phyloP scores from a whole-genome alignment of 352 stramenopile species.

The Thalassiosira hispida region DNA sequence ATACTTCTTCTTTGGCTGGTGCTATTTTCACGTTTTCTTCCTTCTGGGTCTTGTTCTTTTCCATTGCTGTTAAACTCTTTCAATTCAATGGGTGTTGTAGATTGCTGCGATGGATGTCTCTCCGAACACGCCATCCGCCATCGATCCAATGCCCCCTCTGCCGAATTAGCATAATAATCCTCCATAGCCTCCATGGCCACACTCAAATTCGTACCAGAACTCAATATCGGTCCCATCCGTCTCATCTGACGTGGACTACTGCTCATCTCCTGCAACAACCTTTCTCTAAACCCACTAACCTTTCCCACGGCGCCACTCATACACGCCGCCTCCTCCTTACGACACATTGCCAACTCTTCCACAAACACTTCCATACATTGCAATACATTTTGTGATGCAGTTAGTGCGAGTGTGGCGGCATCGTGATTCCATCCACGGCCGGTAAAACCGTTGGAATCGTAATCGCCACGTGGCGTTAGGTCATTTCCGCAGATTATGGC shows the following conservation, averaged over 20 bases:
- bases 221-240: constrained; percentile 53
- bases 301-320: constrained; percentile 18
- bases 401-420: constrained; percentile 24
- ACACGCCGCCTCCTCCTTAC: constrained; percentile 26
- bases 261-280: neutral
- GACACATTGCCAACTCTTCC: constrained; percentile 37
- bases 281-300: constrained; percentile 12
- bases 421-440: constrained; percentile 34
- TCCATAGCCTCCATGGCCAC: constrained; percentile 53
- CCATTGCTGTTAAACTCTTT: neutral
- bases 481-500: constrained; percentile 64
- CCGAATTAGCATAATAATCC: constrained; percentile 46
- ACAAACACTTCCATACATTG: constrained; percentile 15
- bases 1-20: too few species aligned
- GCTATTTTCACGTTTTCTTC: neutral
- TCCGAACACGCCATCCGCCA: constrained; percentile 45
- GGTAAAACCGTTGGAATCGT: constrained; percentile 65
- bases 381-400: constrained; percentile 1
- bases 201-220: constrained; percentile 31
- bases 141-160: constrained; percentile 38
- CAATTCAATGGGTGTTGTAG: neutral
- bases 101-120: neutral
- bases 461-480: constrained; percentile 46
- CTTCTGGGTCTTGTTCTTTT: neutral
- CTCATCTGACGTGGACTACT: neutral